Conservation (phyloP, 2,329 filamentous ascomycete species). For the Bipolaris gigantea region DNA sequence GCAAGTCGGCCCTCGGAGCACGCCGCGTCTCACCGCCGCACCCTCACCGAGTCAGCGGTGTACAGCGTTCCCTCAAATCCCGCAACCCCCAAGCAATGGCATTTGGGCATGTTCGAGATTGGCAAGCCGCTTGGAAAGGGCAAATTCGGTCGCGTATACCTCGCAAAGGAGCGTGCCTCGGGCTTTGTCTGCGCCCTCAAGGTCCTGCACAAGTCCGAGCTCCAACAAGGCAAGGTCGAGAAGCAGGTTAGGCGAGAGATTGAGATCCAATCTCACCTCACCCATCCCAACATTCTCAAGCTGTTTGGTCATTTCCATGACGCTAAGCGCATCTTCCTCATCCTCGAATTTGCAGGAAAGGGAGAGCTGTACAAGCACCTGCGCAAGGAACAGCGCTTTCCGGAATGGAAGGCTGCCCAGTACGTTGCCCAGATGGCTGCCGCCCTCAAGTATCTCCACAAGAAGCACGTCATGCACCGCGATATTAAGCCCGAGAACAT, state of each 20-base stretch:
- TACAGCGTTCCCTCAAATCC: conserved; percentile 38
- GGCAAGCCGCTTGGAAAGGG: conserved; percentile 83
- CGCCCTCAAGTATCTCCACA: conserved; percentile 85
- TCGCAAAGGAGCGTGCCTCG: conserved; percentile 75
- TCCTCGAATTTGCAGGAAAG: conserved; percentile 82
- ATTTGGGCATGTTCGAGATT: conserved; percentile 93
- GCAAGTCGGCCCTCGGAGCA: conserved; percentile 49
- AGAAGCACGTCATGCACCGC: conserved; percentile 95
- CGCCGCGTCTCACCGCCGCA: conserved; percentile 45
- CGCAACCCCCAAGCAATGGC: conserved; percentile 60
- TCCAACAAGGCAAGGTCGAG: conserved; percentile 79
- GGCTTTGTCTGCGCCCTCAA: conserved; percentile 87
- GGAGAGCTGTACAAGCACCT: conserved; percentile 89
- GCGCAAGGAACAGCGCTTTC: conserved; percentile 75
- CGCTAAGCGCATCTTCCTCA: conserved; percentile 82
- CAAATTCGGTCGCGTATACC: conserved; percentile 84
- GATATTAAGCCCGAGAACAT: conserved; percentile 99
- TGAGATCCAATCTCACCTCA: conserved; percentile 84
- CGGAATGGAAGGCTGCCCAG: conserved; percentile 83
- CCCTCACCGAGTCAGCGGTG: conserved; percentile 54
- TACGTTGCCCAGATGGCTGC: conserved; percentile 92
- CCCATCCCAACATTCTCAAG: conserved; percentile 82
- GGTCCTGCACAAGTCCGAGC: conserved; percentile 80
- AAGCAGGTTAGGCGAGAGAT: conserved; percentile 87
- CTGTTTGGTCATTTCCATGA: conserved; percentile 89